Evolutionary conservation across 257 asterid genomes (phyloP).

Genomic region (Haberlea rhodopensis): DNA sequence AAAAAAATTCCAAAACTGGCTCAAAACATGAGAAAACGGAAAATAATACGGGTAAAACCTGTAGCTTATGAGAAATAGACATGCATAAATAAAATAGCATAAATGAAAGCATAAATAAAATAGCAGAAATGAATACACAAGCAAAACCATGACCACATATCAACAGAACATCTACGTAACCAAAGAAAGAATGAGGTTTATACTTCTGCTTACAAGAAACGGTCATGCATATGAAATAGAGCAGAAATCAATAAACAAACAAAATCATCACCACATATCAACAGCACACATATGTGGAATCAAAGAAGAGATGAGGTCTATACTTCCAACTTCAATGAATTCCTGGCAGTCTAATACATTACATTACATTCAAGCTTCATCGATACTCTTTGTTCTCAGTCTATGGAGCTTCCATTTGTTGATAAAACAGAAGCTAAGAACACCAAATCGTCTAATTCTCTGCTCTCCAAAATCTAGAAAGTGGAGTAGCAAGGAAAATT

Average conservation of each 20-base stretch:
- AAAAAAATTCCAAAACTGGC: slow-evolving; percentile 1
- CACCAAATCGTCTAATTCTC: neutral
- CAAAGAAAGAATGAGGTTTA: neutral
- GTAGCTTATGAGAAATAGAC: slow-evolving; percentile 11
- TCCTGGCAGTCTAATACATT: slow-evolving; percentile 10
- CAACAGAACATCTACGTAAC: neutral
- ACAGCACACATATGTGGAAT: neutral
- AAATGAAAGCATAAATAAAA: too few relatives aligned
- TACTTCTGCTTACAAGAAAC: neutral
- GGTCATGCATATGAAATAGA: neutral
- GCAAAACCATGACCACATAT: slow-evolving; percentile 5
- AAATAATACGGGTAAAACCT: neutral
- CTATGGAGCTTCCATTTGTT: neutral
- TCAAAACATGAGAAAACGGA: slow-evolving; percentile 1
- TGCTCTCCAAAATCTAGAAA: slow-evolving; percentile 10
- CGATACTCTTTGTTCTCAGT: neutral
- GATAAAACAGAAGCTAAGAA: neutral
- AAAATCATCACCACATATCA: slow-evolving; percentile 3
- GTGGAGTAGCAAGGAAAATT: slow-evolving; percentile 4
- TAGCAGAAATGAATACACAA: neutral
- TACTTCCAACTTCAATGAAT: slow-evolving; percentile 15
- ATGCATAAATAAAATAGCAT: too few relatives aligned
- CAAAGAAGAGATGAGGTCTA: neutral
- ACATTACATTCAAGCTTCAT: slow-evolving; percentile 17
- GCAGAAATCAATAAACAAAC: neutral